These are phyloP conservation scores for Daldinia loculata DNA, from an alignment of 495 filamentous ascomycete species.

Conservation along the genomic window DNA sequence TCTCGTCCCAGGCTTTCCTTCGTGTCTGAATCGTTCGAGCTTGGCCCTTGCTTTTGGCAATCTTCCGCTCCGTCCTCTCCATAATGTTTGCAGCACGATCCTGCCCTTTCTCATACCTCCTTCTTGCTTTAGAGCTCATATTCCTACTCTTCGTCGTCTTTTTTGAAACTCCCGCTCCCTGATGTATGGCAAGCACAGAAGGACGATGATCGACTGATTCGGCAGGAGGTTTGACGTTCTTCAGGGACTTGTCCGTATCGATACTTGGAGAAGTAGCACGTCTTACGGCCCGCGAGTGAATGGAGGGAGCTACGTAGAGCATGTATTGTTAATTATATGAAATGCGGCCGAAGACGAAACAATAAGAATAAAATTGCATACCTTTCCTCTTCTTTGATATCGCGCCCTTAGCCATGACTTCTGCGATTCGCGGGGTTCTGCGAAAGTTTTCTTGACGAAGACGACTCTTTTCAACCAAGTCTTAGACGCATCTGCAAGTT, in stretches of 20 bases:
- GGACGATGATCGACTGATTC: slow-evolving; percentile 61
- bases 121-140: slow-evolving; percentile 69
- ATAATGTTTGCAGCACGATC: slow-evolving; percentile 76
- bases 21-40: slow-evolving; percentile 67
- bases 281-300: slow-evolving; percentile 77
- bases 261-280: slow-evolving; percentile 76
- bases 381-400: slow-evolving; percentile 54
- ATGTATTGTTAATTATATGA: slow-evolving; percentile 20
- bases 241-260: slow-evolving; percentile 79
- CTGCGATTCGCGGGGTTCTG: neutral
- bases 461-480: neutral
- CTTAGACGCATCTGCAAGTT: neutral
- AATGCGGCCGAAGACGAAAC: neutral
- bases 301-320: slow-evolving; percentile 50
- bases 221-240: slow-evolving; percentile 64
- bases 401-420: slow-evolving; percentile 52
- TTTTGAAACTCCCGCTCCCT: slow-evolving; percentile 70
- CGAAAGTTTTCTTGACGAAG: neutral
- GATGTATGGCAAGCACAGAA: slow-evolving; percentile 68
- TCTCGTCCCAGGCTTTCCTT: slow-evolving; percentile 66
- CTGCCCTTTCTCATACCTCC: slow-evolving; percentile 73
- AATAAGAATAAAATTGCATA: slow-evolving; percentile 21
- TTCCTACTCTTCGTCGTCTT: slow-evolving; percentile 68
- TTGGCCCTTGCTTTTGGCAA: slow-evolving; percentile 69
- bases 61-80: slow-evolving; percentile 75